Conservation (phyloP, 2,329 filamentous ascomycete genomes). For the Cyphellophora europaea region DNA sequence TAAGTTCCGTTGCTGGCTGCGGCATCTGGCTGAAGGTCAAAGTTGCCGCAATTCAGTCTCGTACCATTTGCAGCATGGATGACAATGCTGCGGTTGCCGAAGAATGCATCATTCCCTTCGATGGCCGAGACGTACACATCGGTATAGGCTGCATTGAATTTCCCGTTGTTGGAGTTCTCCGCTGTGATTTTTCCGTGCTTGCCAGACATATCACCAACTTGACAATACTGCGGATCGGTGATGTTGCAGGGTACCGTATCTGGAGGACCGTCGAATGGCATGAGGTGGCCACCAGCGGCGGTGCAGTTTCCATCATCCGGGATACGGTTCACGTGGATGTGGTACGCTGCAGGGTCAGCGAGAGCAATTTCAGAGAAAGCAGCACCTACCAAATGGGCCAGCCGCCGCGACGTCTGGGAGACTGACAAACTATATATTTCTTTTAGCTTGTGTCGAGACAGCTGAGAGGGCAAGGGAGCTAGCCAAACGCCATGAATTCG, state of each 20-base stretch:
- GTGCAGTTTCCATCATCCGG: conserved; percentile 63
- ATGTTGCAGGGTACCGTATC: conserved; percentile 54
- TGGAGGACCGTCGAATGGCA: conserved; percentile 55
- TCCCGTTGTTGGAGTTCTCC: conserved; percentile 31
- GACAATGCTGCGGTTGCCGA: conserved; percentile 46
- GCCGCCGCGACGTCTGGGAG: too few species aligned
- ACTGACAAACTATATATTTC: too few species aligned
- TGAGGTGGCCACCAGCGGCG: conserved; percentile 54
- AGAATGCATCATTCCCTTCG: conserved; percentile 33
- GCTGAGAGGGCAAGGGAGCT: not conserved
- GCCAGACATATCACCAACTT: conserved; percentile 67
- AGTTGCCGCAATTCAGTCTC: conserved; percentile 49
- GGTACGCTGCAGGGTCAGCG: conserved; percentile 47
- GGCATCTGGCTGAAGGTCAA: conserved; percentile 18
- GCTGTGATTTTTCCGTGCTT: conserved; percentile 57
- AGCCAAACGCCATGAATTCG: not conserved
- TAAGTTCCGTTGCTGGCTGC: not conserved
- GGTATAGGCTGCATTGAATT: conserved; percentile 27
- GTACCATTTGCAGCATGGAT: conserved; percentile 45
- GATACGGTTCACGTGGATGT: conserved; percentile 60
- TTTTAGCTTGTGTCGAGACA: too few species aligned
- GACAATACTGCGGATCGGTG: conserved; percentile 52
- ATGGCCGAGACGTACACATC: conserved; percentile 42
- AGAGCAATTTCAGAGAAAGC: too few species aligned
- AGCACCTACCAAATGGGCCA: too few species aligned